A percentile compares a stretch with the other conserved stretches of the same genome.
Conservation (phyloP, 2,329 filamentous ascomycete genomes). For the Nannizziopsis arthrosporioides region DNA sequence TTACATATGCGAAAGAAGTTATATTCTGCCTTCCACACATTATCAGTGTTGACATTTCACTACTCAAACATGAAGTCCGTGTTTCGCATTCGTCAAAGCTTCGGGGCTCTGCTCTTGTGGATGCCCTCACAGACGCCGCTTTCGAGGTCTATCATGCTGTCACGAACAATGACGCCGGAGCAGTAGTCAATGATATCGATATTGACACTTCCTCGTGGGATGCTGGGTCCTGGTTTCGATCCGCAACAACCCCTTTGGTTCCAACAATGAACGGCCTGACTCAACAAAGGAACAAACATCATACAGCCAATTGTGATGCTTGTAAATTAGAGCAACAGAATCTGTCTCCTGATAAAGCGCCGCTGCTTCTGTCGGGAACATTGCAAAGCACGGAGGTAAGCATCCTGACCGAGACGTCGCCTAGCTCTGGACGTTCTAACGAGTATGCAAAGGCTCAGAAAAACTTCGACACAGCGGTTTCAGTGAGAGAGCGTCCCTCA, state of each 20-base stretch:
- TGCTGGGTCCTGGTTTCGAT: slow-evolving; percentile 18
- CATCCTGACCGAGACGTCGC: too few species aligned
- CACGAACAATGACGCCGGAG: slow-evolving; percentile 27
- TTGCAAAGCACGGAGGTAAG: background rate
- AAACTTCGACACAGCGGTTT: too few species aligned
- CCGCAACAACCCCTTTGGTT: slow-evolving; percentile 17
- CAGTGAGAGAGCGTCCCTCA: background rate
- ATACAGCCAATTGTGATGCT: slow-evolving; percentile 42
- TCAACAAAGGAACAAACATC: slow-evolving; percentile 22
- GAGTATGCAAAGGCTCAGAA: too few species aligned
- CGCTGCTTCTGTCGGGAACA: background rate
- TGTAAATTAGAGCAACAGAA: slow-evolving; percentile 34
- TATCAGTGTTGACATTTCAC: slow-evolving; percentile 31
- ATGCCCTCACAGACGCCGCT: slow-evolving; percentile 33
- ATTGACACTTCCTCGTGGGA: slow-evolving; percentile 19
- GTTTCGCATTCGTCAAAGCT: slow-evolving; percentile 28
- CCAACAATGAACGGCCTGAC: slow-evolving; percentile 15
- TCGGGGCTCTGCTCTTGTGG: slow-evolving; percentile 26
- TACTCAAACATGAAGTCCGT: slow-evolving; percentile 35
- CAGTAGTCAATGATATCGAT: slow-evolving; percentile 27
- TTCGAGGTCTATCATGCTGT: slow-evolving; percentile 38
- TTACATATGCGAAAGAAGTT: slow-evolving; percentile 36
- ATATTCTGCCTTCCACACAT: slow-evolving; percentile 29
- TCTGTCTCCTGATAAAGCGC: background rate
- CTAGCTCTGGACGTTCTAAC: too few species aligned